Conservation (phyloP, 2,329 filamentous ascomycete species). For the Sphaerulina musiva region DNA sequence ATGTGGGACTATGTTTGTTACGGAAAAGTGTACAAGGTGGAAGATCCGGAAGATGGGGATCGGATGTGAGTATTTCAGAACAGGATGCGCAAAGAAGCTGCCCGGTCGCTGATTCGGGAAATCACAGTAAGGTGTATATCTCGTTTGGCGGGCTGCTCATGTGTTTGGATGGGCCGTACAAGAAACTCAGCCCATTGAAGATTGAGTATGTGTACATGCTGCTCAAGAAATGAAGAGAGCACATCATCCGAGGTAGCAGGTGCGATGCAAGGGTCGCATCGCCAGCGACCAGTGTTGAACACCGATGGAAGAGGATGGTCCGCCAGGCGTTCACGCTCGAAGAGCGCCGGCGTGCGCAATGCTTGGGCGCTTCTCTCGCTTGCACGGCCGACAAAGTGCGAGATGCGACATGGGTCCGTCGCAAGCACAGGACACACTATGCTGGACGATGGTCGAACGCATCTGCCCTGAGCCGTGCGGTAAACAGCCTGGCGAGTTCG, state of each 20-base stretch:
- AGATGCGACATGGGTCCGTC: no score
- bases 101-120: slow-evolving; percentile 23
- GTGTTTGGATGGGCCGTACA: slow-evolving; percentile 87
- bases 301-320: neutral
- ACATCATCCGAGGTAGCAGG: neutral
- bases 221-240: slow-evolving; percentile 68
- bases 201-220: slow-evolving; percentile 93
- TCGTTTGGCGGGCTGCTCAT: slow-evolving; percentile 90
- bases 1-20: slow-evolving; percentile 84
- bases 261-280: neutral
- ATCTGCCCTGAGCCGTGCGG: no score
- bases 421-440: no score
- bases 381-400: no score
- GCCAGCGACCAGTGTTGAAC: neutral
- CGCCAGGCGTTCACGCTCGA: neutral
- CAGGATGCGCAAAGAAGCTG: neutral
- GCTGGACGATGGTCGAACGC: no score
- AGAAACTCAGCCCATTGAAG: slow-evolving; percentile 84
- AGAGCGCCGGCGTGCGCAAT: neutral
- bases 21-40: slow-evolving; percentile 83
- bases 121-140: slow-evolving; percentile 75
- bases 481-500: no score
- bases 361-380: no score
- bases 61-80: slow-evolving; percentile 61
- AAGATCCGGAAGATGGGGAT: slow-evolving; percentile 67